Percentiles rank a stretch among this genome's conserved stretches.
Conservation (phyloP, 768 basidiomycete species). For the Fibroporia radiculosa region DNA sequence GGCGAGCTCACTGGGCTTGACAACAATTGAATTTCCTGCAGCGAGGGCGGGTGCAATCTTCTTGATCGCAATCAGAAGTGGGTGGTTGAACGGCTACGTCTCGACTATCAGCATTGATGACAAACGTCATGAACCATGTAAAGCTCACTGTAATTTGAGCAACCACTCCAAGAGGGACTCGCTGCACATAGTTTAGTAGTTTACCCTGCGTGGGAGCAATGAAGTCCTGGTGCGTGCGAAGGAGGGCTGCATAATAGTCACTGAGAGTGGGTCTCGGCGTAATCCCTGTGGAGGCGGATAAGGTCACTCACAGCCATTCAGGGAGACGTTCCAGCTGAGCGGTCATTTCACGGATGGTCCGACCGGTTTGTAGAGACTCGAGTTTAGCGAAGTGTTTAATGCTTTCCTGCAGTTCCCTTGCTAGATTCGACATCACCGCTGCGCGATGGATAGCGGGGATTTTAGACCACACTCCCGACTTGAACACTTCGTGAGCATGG, state of each 20-base stretch:
- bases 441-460: constrained; percentile 53
- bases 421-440: constrained; percentile 55
- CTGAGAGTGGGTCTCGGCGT: constrained; percentile 27
- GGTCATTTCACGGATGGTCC: constrained; percentile 78
- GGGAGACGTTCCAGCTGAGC: constrained; percentile 69
- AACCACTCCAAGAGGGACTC: constrained; percentile 82
- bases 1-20: constrained; percentile 81
- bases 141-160: constrained; percentile 72
- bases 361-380: constrained; percentile 73
- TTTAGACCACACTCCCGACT: constrained; percentile 68
- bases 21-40: constrained; percentile 76
- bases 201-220: constrained; percentile 76
- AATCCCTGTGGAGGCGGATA: background rate
- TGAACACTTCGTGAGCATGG: constrained; percentile 50
- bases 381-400: constrained; percentile 52
- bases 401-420: constrained; percentile 49
- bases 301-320: constrained; percentile 72
- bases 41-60: constrained; percentile 83
- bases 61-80: constrained; percentile 81
- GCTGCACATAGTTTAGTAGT: constrained; percentile 69
- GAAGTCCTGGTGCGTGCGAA: constrained; percentile 62
- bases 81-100: constrained; percentile 78
- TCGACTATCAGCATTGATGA: background rate
- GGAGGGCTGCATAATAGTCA: constrained; percentile 68
- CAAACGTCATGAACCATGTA: background rate